Percentiles rank a stretch among this genome's conserved stretches.
Conservation (phyloP, 78 protist genomes). For the Speleostelium caveatum region DNA sequence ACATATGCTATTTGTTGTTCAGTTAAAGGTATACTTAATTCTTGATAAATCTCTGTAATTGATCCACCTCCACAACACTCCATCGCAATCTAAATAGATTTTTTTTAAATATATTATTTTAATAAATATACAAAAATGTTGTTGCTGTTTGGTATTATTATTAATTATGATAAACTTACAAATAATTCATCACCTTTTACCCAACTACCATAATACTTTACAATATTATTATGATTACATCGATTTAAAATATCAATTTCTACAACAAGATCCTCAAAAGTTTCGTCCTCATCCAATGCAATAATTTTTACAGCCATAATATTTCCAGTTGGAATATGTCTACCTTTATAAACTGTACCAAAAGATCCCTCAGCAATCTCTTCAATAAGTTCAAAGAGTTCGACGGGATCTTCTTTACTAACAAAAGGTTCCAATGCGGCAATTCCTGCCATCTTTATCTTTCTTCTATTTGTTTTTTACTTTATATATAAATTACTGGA, state of each 20-base stretch:
- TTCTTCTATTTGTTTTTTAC: neutral
- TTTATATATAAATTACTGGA: neutral
- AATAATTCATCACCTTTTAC: constrained; percentile 82
- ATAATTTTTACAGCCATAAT: constrained; percentile 81
- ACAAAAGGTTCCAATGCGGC: constrained; percentile 77
- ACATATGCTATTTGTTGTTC: constrained; percentile 80
- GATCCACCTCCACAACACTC: constrained; percentile 88
- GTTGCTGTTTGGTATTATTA: no score
- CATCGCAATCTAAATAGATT: constrained; percentile 68
- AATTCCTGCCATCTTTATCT: constrained; percentile 16
- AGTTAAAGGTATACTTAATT: constrained; percentile 63
- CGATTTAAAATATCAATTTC: constrained; percentile 80
- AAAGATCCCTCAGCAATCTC: constrained; percentile 83
- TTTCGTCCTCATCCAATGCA: constrained; percentile 81
- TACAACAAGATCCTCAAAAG: constrained; percentile 69
- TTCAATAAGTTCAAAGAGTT: constrained; percentile 72
- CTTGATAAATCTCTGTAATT: constrained; percentile 82
- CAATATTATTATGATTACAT: constrained; percentile 81
- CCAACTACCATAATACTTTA: constrained; percentile 81
- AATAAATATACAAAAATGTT: no score
- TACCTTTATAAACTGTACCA: constrained; percentile 82
- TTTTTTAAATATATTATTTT: no score
- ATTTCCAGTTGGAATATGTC: constrained; percentile 72
- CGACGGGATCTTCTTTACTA: constrained; percentile 81
- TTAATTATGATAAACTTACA: constrained; percentile 15